Evolutionary conservation across 2,329 filamentous ascomycete genomes (phyloP).

Genomic region (Cryphonectria japonica): DNA sequence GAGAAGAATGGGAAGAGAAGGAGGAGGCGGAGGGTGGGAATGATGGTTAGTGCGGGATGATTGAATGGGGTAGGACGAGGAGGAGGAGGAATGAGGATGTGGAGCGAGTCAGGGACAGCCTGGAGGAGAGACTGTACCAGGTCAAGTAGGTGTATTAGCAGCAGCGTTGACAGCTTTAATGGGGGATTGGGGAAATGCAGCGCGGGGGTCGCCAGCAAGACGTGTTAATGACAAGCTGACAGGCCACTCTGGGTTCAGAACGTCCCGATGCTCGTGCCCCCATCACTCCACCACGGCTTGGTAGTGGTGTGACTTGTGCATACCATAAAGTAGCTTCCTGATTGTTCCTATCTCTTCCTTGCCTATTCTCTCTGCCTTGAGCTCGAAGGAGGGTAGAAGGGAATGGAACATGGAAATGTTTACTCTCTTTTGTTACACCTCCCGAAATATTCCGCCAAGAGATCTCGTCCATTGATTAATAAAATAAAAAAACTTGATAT

Average conservation of each 20-base stretch:
- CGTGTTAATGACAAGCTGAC: conserved; percentile 24
- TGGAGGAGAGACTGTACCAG: background rate
- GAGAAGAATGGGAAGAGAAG: background rate
- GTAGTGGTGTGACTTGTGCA: conserved; percentile 17
- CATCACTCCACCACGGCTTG: conserved; percentile 24
- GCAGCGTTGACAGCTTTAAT: conserved; percentile 20
- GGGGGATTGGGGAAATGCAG: background rate
- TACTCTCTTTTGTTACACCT: background rate
- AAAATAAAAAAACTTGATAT: background rate
- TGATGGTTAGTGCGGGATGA: background rate
- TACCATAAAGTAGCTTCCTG: background rate
- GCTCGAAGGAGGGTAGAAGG: background rate
- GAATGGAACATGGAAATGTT: background rate
- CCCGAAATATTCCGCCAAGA: background rate
- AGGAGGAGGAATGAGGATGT: background rate
- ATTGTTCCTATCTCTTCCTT: background rate
- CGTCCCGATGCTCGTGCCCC: background rate
- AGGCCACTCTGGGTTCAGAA: conserved; percentile 8
- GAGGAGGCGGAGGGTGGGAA: background rate
- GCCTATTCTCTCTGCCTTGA: background rate
- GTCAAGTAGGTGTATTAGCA: conserved; percentile 1
- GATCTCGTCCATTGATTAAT: background rate
- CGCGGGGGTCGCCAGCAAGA: background rate
- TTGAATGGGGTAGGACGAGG: background rate
- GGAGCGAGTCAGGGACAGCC: background rate